Evolutionary conservation across 352 stramenopile genomes (phyloP).

Genomic region (Phytopythium litorale): DNA sequence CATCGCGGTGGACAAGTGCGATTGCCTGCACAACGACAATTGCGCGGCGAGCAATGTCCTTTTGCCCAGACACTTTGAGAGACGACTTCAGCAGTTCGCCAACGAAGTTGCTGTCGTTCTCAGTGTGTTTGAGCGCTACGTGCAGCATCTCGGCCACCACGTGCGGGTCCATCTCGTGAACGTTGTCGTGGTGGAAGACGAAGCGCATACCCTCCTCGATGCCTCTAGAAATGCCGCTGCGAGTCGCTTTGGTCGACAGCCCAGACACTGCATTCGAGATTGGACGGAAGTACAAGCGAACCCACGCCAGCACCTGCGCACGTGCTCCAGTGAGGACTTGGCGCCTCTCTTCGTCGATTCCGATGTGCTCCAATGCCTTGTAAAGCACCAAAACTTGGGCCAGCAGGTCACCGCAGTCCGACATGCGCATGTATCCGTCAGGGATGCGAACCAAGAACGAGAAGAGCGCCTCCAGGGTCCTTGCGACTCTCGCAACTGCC

Average conservation of each 20-base stretch:
- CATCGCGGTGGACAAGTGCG: background rate
- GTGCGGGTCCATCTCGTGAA: background rate
- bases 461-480: background rate
- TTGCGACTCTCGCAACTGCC: conserved; percentile 8
- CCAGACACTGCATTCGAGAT: conserved; percentile 12
- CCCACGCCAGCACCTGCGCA: conserved; percentile 10
- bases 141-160: conserved; percentile 28
- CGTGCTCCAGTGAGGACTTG: background rate
- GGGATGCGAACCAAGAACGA: background rate
- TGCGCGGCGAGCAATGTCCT: background rate
- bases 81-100: background rate
- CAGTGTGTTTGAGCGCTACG: conserved; percentile 21
- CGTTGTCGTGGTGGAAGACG: background rate
- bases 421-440: background rate
- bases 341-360: background rate
- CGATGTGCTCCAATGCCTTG: background rate
- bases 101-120: background rate
- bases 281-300: conserved; percentile 13
- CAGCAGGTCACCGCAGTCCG: conserved; percentile 12
- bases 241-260: background rate
- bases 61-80: background rate
- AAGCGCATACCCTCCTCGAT: conserved; percentile 9
- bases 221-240: background rate
- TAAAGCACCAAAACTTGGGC: conserved; percentile 10
- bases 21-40: background rate